Evolutionary conservation across 495 filamentous ascomycete genomes (phyloP), one percentile per base, ranked within the genome.

Genomic region (Penicillium atrosanguineum): DNA sequence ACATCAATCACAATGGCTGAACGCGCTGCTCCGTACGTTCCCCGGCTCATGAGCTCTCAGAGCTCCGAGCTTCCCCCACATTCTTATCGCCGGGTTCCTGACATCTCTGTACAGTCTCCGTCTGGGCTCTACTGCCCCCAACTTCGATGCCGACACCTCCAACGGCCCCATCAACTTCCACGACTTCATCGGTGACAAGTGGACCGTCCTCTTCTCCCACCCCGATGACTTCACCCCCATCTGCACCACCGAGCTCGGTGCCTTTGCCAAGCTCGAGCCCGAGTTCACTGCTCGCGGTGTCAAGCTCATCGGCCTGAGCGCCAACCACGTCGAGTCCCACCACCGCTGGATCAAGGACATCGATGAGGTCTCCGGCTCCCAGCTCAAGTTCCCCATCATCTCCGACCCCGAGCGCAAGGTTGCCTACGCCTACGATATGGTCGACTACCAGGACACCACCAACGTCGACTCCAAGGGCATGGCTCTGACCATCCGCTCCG

Each of bases 181-280:
- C 75, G 84, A 97, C 66, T 98, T 88, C 77, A 89, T 97, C 62
- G 95, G 90, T 68, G 81, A 93, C 79, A 89, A 82, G 59, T 98
- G 94, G 94, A 87, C 89, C 55, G 83, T 98, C 60, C 84, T 97
- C 69, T 98, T 97, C 85, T 96, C 92, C 29, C 94, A 98, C 81
- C 94, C 94, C 28, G 75, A 74, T 67, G 88, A 92, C 73, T 91
- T 85, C 78, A 91, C 91, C 7, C 91, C 92, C 57, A 91, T 98
- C 59, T 98, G 94, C 82, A 98, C 94, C 71, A 98, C 94, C 53
- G 94, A 98, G 83, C 87, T 98, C 60, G 94, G 94, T 69, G 95
- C 95, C 56, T 96, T 86, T 67, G 92, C 95, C 61, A 95, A 95
- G 75, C 88, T 97, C 57, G 89, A 96, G 81, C 90, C 91, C 52